A percentile compares a stretch with the other conserved stretches of the same genome.
These are phyloP conservation scores for Trametes coccinea DNA, from an alignment of 768 basidiomycete genomes.

Conservation along the genomic window DNA sequence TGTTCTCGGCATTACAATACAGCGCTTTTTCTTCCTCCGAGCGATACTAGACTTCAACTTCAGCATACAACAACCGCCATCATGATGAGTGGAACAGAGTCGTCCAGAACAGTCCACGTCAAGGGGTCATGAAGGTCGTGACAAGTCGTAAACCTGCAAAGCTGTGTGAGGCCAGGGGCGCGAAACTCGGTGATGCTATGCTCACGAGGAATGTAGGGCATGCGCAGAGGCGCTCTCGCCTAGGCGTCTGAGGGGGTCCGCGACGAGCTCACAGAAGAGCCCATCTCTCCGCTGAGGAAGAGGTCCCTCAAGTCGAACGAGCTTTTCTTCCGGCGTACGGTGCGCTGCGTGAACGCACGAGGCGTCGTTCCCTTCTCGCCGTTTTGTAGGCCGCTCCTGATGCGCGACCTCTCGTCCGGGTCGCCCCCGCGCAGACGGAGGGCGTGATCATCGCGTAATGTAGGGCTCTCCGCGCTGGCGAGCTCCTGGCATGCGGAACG, in stretches of 20 bases:
- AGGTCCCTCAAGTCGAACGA: slow-evolving; percentile 28
- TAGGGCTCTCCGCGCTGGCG: slow-evolving; percentile 1
- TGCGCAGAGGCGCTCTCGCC: neutral
- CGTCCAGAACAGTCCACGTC: neutral
- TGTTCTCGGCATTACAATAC: neutral
- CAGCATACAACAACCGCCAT: neutral
- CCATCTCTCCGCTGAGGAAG: slow-evolving; percentile 20
- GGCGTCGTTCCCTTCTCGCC: neutral
- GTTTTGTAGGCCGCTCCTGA: neutral
- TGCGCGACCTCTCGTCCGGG: neutral
- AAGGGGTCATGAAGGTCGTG: slow-evolving; percentile 6
- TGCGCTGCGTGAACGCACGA: slow-evolving; percentile 13
- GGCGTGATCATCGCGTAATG: neutral
- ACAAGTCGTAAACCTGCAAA: neutral
- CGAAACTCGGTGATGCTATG: neutral
- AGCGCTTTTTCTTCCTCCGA: neutral
- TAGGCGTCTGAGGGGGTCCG: neutral
- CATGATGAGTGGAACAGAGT: neutral
- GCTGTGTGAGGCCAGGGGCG: neutral
- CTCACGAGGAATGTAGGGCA: neutral
- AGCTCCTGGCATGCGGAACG: neutral
- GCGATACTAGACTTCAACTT: neutral
- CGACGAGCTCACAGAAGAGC: neutral
- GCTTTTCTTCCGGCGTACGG: slow-evolving; percentile 30
- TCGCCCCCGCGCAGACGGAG: neutral